Percentiles rank a stretch among this genome's conserved stretches.
phyloP scores from a whole-genome alignment of 768 basidiomycete species.

The Amanita subjunquillea region DNA sequence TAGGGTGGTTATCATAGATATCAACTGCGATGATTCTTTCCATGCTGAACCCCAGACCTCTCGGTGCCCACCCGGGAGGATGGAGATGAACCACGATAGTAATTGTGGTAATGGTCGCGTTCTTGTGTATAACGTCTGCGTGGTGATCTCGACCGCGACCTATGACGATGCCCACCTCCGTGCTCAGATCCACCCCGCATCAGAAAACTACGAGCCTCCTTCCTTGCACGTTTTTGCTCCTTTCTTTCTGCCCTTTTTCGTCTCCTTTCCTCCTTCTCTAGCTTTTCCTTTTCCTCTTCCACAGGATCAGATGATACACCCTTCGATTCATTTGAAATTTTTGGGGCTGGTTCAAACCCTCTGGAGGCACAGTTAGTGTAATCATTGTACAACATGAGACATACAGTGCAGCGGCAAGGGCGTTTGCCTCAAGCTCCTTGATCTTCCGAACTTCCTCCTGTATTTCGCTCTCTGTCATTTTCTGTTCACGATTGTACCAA shows the following conservation, averaged over 20 bases:
- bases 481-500: slow-evolving; percentile 77
- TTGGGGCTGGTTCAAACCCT: slow-evolving; percentile 58
- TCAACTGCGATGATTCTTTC: background rate
- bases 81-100: slow-evolving; percentile 14
- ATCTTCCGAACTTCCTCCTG: slow-evolving; percentile 69
- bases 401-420: slow-evolving; percentile 70
- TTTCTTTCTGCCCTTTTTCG: slow-evolving; percentile 44
- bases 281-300: slow-evolving; percentile 11
- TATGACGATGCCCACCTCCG: slow-evolving; percentile 10
- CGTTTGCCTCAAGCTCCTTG: slow-evolving; percentile 87
- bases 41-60: background rate
- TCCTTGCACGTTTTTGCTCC: slow-evolving; percentile 48
- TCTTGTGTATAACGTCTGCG: slow-evolving; percentile 9
- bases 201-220: slow-evolving; percentile 32
- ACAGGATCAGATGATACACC: slow-evolving; percentile 11
- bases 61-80: background rate
- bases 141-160: slow-evolving; percentile 22
- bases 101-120: slow-evolving; percentile 8
- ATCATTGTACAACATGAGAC: slow-evolving; percentile 14
- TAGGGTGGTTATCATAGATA: background rate
- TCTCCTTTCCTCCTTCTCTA: slow-evolving; percentile 33
- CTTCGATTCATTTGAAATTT: slow-evolving; percentile 16
- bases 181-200: slow-evolving; percentile 15
- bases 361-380: slow-evolving; percentile 24
- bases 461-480: slow-evolving; percentile 32